Evolutionary conservation across 345 rosid genomes (phyloP).

Genomic region (Crucihimalaya himalaica): DNA sequence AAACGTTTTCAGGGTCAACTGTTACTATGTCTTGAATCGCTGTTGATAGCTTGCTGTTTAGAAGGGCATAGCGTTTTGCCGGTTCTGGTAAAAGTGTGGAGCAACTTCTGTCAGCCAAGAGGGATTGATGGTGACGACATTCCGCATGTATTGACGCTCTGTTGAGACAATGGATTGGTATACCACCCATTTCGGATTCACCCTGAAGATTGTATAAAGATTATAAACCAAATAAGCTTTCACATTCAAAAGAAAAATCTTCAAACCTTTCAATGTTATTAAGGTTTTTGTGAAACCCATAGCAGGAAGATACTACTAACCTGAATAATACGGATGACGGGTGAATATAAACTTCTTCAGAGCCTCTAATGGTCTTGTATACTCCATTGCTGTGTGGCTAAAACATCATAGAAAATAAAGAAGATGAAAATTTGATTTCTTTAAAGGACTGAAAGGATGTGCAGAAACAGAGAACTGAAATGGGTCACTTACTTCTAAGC

Average conservation of each 20-base stretch:
- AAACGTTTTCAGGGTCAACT: slow-evolving; percentile 2
- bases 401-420: neutral
- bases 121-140: slow-evolving; percentile 73
- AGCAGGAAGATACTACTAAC: slow-evolving; percentile 45
- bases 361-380: slow-evolving; percentile 84
- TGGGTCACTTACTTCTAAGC: slow-evolving; percentile 58
- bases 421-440: neutral
- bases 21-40: slow-evolving; percentile 2
- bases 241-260: slow-evolving; percentile 2
- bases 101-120: slow-evolving; percentile 83
- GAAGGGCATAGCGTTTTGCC: slow-evolving; percentile 36
- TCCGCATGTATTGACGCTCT: slow-evolving; percentile 86
- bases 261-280: neutral
- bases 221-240: slow-evolving; percentile 13
- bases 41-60: slow-evolving; percentile 5
- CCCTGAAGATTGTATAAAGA: slow-evolving; percentile 51
- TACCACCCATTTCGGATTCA: slow-evolving; percentile 88
- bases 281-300: slow-evolving; percentile 2
- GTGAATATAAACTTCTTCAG: slow-evolving; percentile 88
- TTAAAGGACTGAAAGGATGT: neutral
- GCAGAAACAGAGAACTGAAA: slow-evolving; percentile 3
- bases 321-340: slow-evolving; percentile 91
- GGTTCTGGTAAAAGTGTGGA: slow-evolving; percentile 76
- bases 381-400: slow-evolving; percentile 80
- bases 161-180: slow-evolving; percentile 87